phyloP scores from a whole-genome alignment of 306 rosid genomes.

The Crataegus laevigata region DNA sequence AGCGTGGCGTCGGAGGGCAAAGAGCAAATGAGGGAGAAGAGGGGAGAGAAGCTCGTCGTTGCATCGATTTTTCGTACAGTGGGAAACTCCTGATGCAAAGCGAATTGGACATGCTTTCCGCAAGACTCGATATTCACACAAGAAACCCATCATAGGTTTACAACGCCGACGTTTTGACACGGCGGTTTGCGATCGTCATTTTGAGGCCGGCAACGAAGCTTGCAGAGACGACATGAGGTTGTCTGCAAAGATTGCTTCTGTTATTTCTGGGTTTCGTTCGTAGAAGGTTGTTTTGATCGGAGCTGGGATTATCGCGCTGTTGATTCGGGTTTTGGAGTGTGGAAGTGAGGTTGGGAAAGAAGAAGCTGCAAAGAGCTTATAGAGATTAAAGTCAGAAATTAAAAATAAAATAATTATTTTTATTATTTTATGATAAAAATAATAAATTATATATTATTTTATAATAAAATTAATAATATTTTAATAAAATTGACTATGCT shows the following conservation, averaged over 20 bases:
- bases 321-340: constrained; percentile 65
- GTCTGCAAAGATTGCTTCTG: constrained; percentile 41
- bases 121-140: constrained; percentile 47
- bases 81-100: constrained; percentile 96
- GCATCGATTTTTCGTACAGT: constrained; percentile 64
- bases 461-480: no score
- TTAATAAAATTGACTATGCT: no score
- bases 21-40: no score
- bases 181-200: constrained; percentile 55
- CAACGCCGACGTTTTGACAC: constrained; percentile 37
- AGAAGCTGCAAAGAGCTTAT: constrained; percentile 47
- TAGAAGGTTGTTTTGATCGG: constrained; percentile 40
- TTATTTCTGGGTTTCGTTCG: constrained; percentile 49
- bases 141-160: constrained; percentile 45
- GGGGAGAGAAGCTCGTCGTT: no score
- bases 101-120: constrained; percentile 58
- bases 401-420: no score
- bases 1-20: no score
- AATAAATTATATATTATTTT: no score
- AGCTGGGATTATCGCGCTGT: constrained; percentile 54
- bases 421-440: no score
- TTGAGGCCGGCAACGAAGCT: constrained; percentile 56
- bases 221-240: constrained; percentile 73
- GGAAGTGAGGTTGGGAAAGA: constrained; percentile 52
- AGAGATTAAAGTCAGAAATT: constrained; percentile 23